These are phyloP conservation scores for Botrytis paeoniae DNA, from an alignment of 2,329 filamentous ascomycete species.

Conservation along the genomic window DNA sequence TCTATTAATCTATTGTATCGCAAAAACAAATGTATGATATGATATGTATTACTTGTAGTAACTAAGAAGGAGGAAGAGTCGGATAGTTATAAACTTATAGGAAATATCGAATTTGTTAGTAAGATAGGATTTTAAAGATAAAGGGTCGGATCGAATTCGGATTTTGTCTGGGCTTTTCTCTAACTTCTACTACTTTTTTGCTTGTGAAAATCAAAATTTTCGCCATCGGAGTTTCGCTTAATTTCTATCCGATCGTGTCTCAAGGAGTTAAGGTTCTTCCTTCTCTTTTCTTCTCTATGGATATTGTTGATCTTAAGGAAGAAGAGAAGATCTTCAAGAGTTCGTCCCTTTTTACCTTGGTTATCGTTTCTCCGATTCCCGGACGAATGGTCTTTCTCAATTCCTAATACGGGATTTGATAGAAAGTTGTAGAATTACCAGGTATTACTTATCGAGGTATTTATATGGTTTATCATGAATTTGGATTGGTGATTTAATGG, in stretches of 20 bases:
- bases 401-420: neutral
- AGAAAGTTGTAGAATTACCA: neutral
- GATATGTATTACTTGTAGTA: neutral
- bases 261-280: too few species aligned
- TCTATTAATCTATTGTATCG: neutral
- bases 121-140: neutral
- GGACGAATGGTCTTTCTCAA: neutral
- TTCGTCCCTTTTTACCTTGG: neutral
- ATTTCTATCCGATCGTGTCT: neutral
- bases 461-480: neutral
- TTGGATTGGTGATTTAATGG: neutral
- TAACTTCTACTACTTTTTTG: neutral
- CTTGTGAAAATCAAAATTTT: slow-evolving; percentile 14
- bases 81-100: neutral
- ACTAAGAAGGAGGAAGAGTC: neutral
- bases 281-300: too few species aligned
- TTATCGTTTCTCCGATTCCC: neutral
- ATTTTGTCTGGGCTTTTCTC: neutral
- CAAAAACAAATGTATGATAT: neutral
- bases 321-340: neutral
- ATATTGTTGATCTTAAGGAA: neutral
- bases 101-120: neutral
- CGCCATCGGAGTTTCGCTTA: slow-evolving; percentile 4
- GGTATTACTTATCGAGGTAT: neutral
- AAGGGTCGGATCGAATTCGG: neutral